Conservation (phyloP, 129 eudicot species). For the Glebionis coronaria region DNA sequence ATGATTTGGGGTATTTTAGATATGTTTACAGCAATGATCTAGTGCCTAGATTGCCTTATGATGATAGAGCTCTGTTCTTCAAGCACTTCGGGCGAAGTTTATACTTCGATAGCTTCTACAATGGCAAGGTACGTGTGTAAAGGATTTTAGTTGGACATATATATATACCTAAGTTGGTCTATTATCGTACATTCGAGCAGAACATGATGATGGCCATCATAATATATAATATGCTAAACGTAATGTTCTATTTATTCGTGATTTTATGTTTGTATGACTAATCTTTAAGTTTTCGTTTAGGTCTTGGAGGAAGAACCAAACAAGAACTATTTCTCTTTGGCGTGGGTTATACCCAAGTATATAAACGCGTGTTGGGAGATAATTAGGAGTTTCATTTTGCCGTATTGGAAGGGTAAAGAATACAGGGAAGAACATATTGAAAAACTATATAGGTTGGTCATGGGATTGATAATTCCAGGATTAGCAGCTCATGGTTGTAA, state of each 20-base stretch:
- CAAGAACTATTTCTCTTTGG: constrained; percentile 75
- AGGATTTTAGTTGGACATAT: too few species aligned
- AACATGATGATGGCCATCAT: background rate
- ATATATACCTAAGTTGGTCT: too few species aligned
- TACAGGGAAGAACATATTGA: constrained; percentile 55
- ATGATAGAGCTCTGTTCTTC: constrained; percentile 49
- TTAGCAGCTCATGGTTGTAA: constrained; percentile 55
- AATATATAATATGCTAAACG: background rate
- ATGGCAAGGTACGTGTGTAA: constrained; percentile 50
- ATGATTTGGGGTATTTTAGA: constrained; percentile 54
- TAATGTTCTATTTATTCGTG: background rate
- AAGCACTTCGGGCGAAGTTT: constrained; percentile 75
- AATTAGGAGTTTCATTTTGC: constrained; percentile 59
- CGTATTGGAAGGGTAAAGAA: constrained; percentile 40
- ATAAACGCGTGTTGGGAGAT: constrained; percentile 61
- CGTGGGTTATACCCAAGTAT: constrained; percentile 52
- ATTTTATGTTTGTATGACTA: background rate
- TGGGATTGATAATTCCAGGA: constrained; percentile 60
- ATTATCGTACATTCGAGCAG: too few species aligned
- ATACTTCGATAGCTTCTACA: constrained; percentile 61
- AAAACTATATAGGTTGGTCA: constrained; percentile 37
- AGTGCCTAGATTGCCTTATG: constrained; percentile 81
- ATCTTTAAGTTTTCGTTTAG: constrained; percentile 24
- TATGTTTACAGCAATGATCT: constrained; percentile 67
- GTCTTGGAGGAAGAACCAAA: constrained; percentile 68